phyloP scores from a whole-genome alignment of 2,329 filamentous ascomycete species.

The Botrytis galanthina region DNA sequence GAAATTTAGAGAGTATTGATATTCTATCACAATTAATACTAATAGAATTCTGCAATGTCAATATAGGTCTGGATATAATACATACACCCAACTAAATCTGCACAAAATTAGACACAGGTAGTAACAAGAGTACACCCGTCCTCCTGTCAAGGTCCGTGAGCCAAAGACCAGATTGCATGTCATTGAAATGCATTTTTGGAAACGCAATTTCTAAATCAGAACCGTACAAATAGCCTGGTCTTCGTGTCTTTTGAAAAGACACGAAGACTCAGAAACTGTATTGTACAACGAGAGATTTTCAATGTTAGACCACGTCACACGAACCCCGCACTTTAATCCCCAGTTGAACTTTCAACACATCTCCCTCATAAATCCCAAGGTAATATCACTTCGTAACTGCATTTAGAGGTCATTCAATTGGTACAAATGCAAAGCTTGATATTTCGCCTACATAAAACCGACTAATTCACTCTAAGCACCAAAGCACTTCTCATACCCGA shows the following conservation, averaged over 20 bases:
- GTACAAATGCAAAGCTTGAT: background rate
- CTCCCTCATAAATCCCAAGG: background rate
- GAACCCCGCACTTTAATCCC: too few species aligned
- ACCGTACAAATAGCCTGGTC: background rate
- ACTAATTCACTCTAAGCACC: constrained; percentile 31
- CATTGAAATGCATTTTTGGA: background rate
- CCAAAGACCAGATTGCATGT: background rate
- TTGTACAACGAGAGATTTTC: too few species aligned
- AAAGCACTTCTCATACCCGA: constrained; percentile 66
- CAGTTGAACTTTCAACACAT: background rate
- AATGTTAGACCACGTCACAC: background rate
- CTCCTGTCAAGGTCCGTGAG: background rate
- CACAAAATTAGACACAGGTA: background rate
- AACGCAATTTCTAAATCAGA: background rate
- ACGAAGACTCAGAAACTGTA: too few species aligned
- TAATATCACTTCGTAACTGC: background rate
- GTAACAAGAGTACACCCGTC: background rate
- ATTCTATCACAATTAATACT: background rate
- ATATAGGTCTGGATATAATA: too few species aligned
- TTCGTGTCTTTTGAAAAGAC: too few species aligned
- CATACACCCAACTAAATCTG: too few species aligned
- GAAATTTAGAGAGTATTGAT: background rate
- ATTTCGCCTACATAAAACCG: background rate
- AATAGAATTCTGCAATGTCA: too few species aligned
- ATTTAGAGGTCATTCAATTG: background rate